Percentiles rank a stretch among this genome's conserved stretches.
Conservation (phyloP, 2,329 filamentous ascomycete species). For the Paecilomyces sp. region DNA sequence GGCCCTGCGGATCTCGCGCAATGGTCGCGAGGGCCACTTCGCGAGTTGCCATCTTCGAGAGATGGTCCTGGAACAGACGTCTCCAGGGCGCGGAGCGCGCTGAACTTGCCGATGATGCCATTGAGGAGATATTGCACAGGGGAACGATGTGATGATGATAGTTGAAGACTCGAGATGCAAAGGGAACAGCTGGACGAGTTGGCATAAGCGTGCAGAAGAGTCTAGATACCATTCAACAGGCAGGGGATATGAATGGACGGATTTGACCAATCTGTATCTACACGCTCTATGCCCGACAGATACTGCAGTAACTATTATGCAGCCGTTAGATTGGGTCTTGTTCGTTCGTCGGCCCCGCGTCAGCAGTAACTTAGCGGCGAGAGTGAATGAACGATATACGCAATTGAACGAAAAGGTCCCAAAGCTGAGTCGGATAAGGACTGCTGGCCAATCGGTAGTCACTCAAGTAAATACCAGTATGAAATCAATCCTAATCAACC, state of each 20-base stretch:
- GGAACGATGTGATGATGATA: background rate
- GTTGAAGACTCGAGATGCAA: background rate
- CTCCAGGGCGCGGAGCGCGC: constrained; percentile 46
- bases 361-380: no score
- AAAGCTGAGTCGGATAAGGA: background rate
- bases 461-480: background rate
- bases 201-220: background rate
- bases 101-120: constrained; percentile 1
- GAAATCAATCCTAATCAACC: background rate
- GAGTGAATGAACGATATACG: no score
- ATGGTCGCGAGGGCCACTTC: constrained; percentile 42
- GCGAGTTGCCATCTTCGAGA: constrained; percentile 33
- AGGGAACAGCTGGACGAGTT: background rate
- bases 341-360: no score
- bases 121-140: background rate
- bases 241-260: background rate
- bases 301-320: no score
- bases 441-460: background rate
- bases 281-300: background rate
- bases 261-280: background rate
- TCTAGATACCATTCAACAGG: background rate
- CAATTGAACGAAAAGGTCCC: background rate
- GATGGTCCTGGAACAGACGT: constrained; percentile 41
- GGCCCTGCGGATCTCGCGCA: constrained; percentile 7
- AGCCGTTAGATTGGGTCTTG: no score